Evolutionary conservation across 108 stramenopile genomes (phyloP), one percentile per base, ranked within the genome.

Genomic region (Epipyxis sp.): DNA sequence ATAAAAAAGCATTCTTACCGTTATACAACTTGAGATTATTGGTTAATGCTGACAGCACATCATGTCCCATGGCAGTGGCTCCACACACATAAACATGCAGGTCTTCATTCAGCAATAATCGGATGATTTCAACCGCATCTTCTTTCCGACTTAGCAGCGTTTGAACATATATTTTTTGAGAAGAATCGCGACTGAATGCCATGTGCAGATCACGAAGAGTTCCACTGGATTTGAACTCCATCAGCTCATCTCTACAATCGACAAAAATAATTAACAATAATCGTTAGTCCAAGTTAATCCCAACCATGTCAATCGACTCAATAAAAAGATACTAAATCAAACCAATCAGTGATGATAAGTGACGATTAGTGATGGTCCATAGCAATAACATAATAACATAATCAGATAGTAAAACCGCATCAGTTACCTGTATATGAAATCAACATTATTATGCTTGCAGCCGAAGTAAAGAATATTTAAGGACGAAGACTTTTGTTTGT

Each of bases 161-260:
- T 82, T 98, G 97, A 69, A 99, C 98, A 74, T 99, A 99, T 0
- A 96, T 92, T 84, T 98, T 97, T 1, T 90, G 41, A 20, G 57
- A 59, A 62, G 86, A 81, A 59, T 97, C 92, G 42, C 98, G 87
- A 30, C 90, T 91, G 85, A 97, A 99, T 32, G 98, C 98, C 39
- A 93, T 54, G 59, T 87, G 82, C 20, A 99, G 86, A 10, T 86
- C 65, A 0, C 82, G 84, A n/a, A 98, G 72, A 16, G 85, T 85
- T 0, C 93, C 94, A 39, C 90, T 85, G 1, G 68, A 43, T 69
- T 81, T 29, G 30, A 82, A 93, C 1, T 46, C 81, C 78, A 87
- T 83, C 78, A 98, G 77, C 79, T 97, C 96, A 30, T n/a, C n/a
- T n/a, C n/a, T n/a, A n/a, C n/a, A n/a, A n/a, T n/a, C n/a, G n/a